Evolutionary conservation across 148 eudicot genomes (phyloP), one percentile per base, ranked within the genome.

Genomic region (Drosera capensis): DNA sequence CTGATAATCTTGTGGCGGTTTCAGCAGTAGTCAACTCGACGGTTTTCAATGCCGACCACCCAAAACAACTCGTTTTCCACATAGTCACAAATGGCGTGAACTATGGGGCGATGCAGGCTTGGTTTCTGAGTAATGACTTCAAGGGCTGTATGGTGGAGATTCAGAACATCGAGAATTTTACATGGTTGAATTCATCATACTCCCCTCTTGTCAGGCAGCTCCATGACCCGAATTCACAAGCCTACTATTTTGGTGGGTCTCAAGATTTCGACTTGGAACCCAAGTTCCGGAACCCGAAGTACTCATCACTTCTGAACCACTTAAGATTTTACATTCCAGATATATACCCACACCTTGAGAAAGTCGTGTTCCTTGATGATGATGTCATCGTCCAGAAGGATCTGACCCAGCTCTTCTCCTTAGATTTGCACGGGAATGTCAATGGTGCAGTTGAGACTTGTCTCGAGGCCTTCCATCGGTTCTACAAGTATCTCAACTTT

Each of bases 131-230:
- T 43, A 56, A 56, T 34, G 35, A 39, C 40, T 60, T 60, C 28
- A 31, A 45, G 15, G 63, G 63, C 0, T 56, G 58, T 0, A 46
- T 39, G 20, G 31, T 67, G 18, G 71, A 67, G 20, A 58, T 67
- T 40, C 71, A 60, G 40, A 67, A 60, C 20, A 40, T 67, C 14
- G 71, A 60, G 35, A 51, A 67, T 1, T 60, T 67, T 19, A 45
- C 47, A 12, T 63, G 68, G 68, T 29, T 63, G 5, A 63, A 63
- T 46, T 46, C 62, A 23, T 56, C 62, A 16, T 56, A 63, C 46
- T 59, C 54, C 3, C 62, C 59, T 28, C 54, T 54, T 22, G 38
- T 53, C 19, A 47, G 40, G 39, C 66, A 53, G 39, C 48, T 61
- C 23, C 61, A n/a, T 19, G 54, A 42, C 44, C 46, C 56, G 1